Evolutionary conservation across 345 rosid genomes (phyloP).

Genomic region (Populus davidiana): DNA sequence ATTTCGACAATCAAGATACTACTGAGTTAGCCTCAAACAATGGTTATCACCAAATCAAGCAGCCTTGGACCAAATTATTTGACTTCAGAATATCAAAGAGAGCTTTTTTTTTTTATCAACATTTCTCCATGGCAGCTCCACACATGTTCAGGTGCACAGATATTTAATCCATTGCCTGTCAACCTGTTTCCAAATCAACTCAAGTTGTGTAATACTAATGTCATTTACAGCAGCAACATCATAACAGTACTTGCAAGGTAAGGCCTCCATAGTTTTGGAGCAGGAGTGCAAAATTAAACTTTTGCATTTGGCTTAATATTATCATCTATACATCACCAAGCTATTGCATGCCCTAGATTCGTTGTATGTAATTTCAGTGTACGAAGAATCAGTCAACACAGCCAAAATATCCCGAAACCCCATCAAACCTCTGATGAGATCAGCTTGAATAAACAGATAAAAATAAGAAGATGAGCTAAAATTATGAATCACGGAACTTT

Average conservation of each 20-base stretch:
- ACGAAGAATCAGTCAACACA: neutral
- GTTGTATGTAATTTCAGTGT: neutral
- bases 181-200: neutral
- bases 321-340: neutral
- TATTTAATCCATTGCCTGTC: neutral
- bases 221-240: neutral
- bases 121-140: neutral
- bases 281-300: neutral
- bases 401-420: neutral
- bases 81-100: neutral
- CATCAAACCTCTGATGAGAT: neutral
- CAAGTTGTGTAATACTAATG: neutral
- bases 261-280: neutral
- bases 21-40: neutral
- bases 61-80: neutral
- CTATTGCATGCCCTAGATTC: neutral
- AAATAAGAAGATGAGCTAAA: neutral
- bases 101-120: neutral
- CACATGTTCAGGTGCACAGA: neutral
- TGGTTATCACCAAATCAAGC: neutral
- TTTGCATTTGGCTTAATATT: neutral
- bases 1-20: neutral
- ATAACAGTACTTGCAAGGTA: neutral
- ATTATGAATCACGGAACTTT: neutral
- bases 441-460: neutral